phyloP scores from a whole-genome alignment of 768 basidiomycete genomes.

The Austroboletus eburneus region DNA sequence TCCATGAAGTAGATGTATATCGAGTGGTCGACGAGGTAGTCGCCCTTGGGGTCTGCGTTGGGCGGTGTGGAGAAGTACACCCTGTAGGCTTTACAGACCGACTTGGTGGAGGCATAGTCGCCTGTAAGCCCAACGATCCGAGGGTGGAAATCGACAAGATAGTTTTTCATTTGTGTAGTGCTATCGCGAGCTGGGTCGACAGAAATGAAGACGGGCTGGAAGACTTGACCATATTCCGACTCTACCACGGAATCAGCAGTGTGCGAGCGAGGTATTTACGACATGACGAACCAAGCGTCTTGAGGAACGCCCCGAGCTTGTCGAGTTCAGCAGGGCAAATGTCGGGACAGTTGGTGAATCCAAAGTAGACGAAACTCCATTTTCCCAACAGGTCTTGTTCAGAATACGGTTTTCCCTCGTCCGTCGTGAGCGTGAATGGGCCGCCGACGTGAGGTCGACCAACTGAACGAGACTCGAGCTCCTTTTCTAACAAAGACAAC shows the following conservation, averaged over 20 bases:
- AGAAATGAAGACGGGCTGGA: conserved; percentile 91
- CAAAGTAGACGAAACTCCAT: conserved; percentile 94
- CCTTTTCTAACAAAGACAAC: conserved; percentile 52
- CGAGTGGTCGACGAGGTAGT: conserved; percentile 96
- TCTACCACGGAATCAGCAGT: conserved; percentile 39
- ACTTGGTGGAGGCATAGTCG: conserved; percentile 78
- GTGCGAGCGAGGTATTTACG: not conserved
- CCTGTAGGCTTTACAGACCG: conserved; percentile 90
- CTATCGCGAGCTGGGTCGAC: conserved; percentile 95
- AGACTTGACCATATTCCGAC: conserved; percentile 60
- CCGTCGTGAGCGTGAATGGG: conserved; percentile 73
- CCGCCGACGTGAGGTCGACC: conserved; percentile 91
- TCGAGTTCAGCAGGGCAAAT: conserved; percentile 98
- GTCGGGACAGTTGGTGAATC: conserved; percentile 99
- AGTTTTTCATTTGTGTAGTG: conserved; percentile 52
- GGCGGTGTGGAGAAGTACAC: conserved; percentile 98
- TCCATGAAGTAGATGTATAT: conserved; percentile 99
- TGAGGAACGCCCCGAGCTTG: conserved; percentile 80
- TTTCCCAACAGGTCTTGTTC: conserved; percentile 82
- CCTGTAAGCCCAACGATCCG: conserved; percentile 87
- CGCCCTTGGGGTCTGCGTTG: conserved; percentile 78
- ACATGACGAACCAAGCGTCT: conserved; percentile 52
- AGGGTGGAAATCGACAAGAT: conserved; percentile 86
- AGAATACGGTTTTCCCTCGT: conserved; percentile 67
- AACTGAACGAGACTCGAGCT: conserved; percentile 65